Conservation (phyloP, 768 basidiomycete genomes). For the Tricholoma saponaceum region DNA sequence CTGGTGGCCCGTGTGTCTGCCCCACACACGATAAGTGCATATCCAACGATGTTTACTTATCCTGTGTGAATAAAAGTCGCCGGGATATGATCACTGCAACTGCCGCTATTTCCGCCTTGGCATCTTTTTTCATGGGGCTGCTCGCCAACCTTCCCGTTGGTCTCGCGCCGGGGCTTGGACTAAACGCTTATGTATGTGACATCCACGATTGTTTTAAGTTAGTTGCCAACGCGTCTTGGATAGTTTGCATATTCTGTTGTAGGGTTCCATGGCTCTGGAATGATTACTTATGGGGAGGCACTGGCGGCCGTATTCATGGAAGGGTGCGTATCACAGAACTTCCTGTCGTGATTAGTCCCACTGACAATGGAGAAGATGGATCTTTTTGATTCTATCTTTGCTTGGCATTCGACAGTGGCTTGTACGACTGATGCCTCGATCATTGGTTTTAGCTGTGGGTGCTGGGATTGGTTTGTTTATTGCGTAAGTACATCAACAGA, state of each 20-base stretch:
- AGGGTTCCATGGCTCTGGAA: constrained; percentile 73
- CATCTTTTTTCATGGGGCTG: constrained; percentile 79
- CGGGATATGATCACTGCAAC: constrained; percentile 82
- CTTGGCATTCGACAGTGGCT: constrained; percentile 88
- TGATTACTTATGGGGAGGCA: constrained; percentile 74
- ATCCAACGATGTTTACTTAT: constrained; percentile 45
- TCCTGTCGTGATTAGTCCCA: background rate
- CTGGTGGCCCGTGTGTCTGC: constrained; percentile 83
- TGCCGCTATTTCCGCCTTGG: constrained; percentile 69
- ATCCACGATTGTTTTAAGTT: background rate
- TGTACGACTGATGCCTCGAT: constrained; percentile 83
- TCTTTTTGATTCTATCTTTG: constrained; percentile 76
- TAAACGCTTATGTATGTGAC: constrained; percentile 70
- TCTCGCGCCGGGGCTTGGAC: constrained; percentile 80
- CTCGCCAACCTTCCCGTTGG: constrained; percentile 90
- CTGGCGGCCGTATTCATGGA: constrained; percentile 87
- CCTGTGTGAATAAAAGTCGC: constrained; percentile 62
- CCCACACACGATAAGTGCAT: constrained; percentile 51
- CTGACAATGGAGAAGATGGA: constrained; percentile 46
- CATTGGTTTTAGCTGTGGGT: constrained; percentile 79
- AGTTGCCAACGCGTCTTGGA: background rate
- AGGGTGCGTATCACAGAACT: constrained; percentile 44
- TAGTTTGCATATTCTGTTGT: constrained; percentile 88
- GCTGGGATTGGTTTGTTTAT: constrained; percentile 87
- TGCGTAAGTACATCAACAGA: constrained; percentile 45